Percentiles rank a stretch among this genome's conserved stretches.
phyloP scores from a whole-genome alignment of 2,329 filamentous ascomycete species.

The Penicillium fuscoglaucum region DNA sequence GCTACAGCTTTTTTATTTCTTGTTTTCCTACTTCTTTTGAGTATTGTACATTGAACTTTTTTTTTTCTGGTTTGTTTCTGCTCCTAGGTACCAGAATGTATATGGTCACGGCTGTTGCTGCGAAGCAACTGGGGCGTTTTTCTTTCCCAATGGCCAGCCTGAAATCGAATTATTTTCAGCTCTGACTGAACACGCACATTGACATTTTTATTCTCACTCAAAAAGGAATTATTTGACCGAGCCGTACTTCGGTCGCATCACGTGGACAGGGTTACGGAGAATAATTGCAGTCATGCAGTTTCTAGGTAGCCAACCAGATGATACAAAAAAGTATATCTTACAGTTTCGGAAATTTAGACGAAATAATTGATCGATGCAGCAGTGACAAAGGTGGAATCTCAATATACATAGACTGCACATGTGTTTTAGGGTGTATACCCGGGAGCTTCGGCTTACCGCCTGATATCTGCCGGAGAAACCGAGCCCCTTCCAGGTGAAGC shows the following conservation, averaged over 20 bases:
- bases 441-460: slow-evolving; percentile 6
- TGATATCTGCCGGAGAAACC: slow-evolving; percentile 1
- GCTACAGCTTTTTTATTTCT: not conserved
- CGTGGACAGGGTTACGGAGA: slow-evolving; percentile 1
- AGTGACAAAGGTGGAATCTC: not conserved
- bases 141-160: not conserved
- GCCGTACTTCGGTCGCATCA: slow-evolving; percentile 1
- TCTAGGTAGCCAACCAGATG: not conserved
- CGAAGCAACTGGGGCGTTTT: slow-evolving; percentile 19
- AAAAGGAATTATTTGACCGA: not conserved
- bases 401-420: not conserved
- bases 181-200: not conserved
- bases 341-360: no score
- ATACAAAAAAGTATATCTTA: not conserved
- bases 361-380: not conserved
- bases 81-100: slow-evolving; percentile 14
- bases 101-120: slow-evolving; percentile 16
- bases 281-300: not conserved
- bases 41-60: slow-evolving; percentile 11
- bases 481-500: not conserved
- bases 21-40: not conserved
- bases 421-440: not conserved
- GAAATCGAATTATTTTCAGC: not conserved
- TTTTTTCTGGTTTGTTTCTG: slow-evolving; percentile 3
- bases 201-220: not conserved